Evolutionary conservation across 164 flowering plant species (phyloP).

Genomic region (Chloranthus sessilifolius): DNA sequence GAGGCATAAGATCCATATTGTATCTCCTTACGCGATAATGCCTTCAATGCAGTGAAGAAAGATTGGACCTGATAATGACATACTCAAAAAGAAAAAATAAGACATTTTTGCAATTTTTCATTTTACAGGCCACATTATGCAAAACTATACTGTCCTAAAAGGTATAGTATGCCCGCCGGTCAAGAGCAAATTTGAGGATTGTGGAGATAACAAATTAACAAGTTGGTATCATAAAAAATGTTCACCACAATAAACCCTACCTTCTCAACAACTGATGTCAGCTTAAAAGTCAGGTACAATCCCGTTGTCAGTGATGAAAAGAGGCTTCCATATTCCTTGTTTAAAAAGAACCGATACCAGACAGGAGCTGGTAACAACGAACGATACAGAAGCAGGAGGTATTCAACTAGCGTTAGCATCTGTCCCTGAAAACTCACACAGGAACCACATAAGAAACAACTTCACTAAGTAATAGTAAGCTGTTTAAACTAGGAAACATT

Average conservation of each 20-base stretch:
- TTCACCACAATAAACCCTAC: too few relatives aligned
- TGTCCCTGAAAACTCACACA: conserved; percentile 58
- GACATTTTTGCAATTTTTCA: too few relatives aligned
- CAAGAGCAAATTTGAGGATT: background rate
- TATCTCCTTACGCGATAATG: conserved; percentile 88
- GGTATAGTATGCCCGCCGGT: too few relatives aligned
- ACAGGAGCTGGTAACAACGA: conserved; percentile 95
- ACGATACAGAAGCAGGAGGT: conserved; percentile 83
- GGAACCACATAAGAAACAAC: too few relatives aligned
- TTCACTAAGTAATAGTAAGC: too few relatives aligned
- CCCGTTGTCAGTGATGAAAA: conserved; percentile 97
- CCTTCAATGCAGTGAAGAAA: conserved; percentile 77
- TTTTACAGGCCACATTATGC: too few relatives aligned
- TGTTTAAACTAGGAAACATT: too few relatives aligned
- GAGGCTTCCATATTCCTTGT: conserved; percentile 98
- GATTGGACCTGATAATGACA: conserved; percentile 64
- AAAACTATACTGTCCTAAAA: too few relatives aligned
- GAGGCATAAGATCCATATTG: conserved; percentile 97
- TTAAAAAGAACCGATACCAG: conserved; percentile 97
- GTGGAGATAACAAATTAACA: background rate
- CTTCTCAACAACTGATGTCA: conserved; percentile 97
- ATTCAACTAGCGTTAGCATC: conserved; percentile 92
- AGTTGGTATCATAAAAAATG: too few relatives aligned
- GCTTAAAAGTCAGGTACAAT: conserved; percentile 90
- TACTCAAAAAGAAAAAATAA: too few relatives aligned